Evolutionary conservation across 1,139 yeast genomes (phyloP), one percentile per base, ranked within the genome.

Genomic region (Saccharomyces hybrid): DNA sequence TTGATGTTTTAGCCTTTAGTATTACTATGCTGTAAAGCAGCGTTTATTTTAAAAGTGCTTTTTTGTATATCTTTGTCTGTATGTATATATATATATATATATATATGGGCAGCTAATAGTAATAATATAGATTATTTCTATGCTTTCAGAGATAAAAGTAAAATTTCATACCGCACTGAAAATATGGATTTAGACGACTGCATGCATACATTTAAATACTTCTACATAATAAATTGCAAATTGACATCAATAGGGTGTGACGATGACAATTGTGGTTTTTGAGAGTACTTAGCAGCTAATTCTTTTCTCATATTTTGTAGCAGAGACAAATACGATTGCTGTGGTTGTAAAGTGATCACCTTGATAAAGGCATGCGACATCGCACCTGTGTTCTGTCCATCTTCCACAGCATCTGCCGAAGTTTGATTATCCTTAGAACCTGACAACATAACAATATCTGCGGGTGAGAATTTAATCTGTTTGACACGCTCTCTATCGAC

Each of bases 381-480:
- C 25, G 98, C 98, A 56, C 98, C 98, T 0, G 96, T 89, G 47
- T 87, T 83, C 47, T 73, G 74, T 27, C 96, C 96, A 52, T 81
- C 83, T 66, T 86, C 91, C 28, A 75, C 75, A 0, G 97, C 87
- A 70, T 89, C 97, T 5, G 97, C 97, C 56, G 73, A 68, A 0
- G 84, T 80, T 67, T 84, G 97, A 57, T 84, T 82, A 71, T 91
- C 97, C 71, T 88, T 89, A 66, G 97, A 90, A 9, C 98, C 98
- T 9, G 95, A 84, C 55, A 91, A 77, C 71, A 86, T 81, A 38
- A 91, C 81, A 44, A 88, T 91, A 73, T 91, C 97, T 1, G 97
- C 96, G 1, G 95, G 86, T 0, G 96, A 83, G 57, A 88, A 83
- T 70, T 89, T 91, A 56, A 79, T 74, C 61, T 79, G 77, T 57